Conservation (phyloP, 306 rosid species). For the Lotus japonicus region DNA sequence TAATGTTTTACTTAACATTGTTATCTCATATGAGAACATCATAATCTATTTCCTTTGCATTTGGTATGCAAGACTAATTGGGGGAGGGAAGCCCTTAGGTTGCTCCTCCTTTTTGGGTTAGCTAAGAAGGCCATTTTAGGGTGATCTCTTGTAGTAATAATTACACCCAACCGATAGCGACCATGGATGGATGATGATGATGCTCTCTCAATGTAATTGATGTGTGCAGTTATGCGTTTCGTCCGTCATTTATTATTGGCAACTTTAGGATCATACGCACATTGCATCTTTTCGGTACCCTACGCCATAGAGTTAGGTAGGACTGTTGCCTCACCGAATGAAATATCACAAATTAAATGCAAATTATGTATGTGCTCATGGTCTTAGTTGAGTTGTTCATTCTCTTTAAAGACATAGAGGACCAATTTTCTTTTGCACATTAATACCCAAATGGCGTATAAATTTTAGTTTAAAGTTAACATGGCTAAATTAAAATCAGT, state of each 20-base stretch:
- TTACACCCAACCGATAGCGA: constrained; percentile 29
- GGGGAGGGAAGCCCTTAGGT: constrained; percentile 15
- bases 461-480: background rate
- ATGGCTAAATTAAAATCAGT: no score
- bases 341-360: background rate
- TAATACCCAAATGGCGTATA: background rate
- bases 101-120: constrained; percentile 32
- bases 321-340: constrained; percentile 28
- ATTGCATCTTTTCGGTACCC: constrained; percentile 27
- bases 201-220: background rate
- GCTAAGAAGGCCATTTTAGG: constrained; percentile 26
- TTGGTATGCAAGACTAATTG: constrained; percentile 10
- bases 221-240: constrained; percentile 17
- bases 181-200: background rate
- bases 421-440: constrained; percentile 5
- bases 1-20: background rate
- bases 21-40: no score
- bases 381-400: constrained; percentile 30
- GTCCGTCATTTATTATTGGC: constrained; percentile 19
- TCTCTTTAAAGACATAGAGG: constrained; percentile 5
- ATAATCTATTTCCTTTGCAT: no score
- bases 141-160: constrained; percentile 21
- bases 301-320: constrained; percentile 26
- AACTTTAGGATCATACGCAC: constrained; percentile 20
- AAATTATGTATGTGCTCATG: background rate